Evolutionary conservation across 371 early-diverging fungal genomes (phyloP), one percentile per base, ranked within the genome.

Genomic region (Apophysomyces trapeziformis): DNA sequence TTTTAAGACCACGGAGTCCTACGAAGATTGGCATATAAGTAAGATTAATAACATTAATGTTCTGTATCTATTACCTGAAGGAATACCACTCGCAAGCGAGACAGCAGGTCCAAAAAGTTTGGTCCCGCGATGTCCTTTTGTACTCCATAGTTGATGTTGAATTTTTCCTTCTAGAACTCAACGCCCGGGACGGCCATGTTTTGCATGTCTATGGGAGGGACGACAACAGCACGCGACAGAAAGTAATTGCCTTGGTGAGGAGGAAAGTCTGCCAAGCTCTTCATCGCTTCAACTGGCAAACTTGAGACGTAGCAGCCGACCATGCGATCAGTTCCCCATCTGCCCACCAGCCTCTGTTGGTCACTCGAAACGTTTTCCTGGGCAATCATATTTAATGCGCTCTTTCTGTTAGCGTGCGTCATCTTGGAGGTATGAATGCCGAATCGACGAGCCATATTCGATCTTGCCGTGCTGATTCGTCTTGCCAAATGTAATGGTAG

Each of bases 41-140:
- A 39, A 18, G 16, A 45, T 39, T 13, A 32, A 54, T 13, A 61
- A 8, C 18, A 16, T 12, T 6, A 13, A 38, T 21, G 46, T 21
- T 64, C 2, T 26, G 0, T 26, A 26, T 26, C 32, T 1, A 26
- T 26, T 68, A 64, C 64, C 45, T 68, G 68, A 43, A 68, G 64
- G 4, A 68, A 64, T 5, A 64, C 56, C 2, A 56, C 26, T 38
- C 57, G 56, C 8, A 68, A 45, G 5, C 60, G 3, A 12, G 35
- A 5, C 38, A 68, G 60, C 7, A 68, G 32, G 12, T 7, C 6
- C 41, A 68, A 54, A 44, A 68, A 60, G 21, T 57, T 57, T 4
- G 64, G 60, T n/a, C 64, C 64, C 7, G 61, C 64, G 13, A 60
- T 57, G 35, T 60, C 68, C 7, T 65, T 35, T 64, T 68, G 57